phyloP scores from a whole-genome alignment of 352 stramenopile species.

The Blastocystis sp. region DNA sequence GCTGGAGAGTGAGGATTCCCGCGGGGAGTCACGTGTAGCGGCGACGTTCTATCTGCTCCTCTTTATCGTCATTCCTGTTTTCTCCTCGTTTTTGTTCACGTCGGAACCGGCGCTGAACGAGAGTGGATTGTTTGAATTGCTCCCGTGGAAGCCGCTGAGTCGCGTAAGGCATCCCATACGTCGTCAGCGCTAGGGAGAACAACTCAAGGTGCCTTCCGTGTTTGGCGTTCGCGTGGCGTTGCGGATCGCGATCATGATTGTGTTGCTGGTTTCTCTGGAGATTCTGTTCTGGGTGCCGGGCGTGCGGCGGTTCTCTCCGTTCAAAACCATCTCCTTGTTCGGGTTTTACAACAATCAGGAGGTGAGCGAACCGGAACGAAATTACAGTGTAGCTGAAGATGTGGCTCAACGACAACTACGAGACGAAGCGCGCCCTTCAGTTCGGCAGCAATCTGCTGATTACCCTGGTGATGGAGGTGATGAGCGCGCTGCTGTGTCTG shows the following conservation, averaged over 20 bases:
- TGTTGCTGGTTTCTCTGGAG: not conserved
- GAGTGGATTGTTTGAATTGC: not conserved
- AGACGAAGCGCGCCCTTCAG: not conserved
- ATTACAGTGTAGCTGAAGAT: not conserved
- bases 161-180: not conserved
- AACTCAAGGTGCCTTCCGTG: not conserved
- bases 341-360: conserved; percentile 4
- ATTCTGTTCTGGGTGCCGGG: not conserved
- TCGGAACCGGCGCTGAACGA: conserved; percentile 27
- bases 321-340: not conserved
- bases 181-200: conserved; percentile 21
- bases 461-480: conserved; percentile 5
- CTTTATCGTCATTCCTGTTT: conserved; percentile 43
- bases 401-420: conserved; percentile 3
- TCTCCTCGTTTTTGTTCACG: conserved; percentile 34
- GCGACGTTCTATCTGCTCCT: conserved; percentile 40
- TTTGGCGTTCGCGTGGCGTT: not conserved
- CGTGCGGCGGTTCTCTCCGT: not conserved
- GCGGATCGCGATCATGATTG: not conserved
- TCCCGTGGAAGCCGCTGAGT: conserved; percentile 56
- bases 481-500: conserved; percentile 17
- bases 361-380: not conserved
- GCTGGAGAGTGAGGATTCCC: not conserved
- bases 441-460: conserved; percentile 38
- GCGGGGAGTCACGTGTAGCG: not conserved